phyloP scores from a whole-genome alignment of 495 filamentous ascomycete genomes.

The Terfezia boudieri region DNA sequence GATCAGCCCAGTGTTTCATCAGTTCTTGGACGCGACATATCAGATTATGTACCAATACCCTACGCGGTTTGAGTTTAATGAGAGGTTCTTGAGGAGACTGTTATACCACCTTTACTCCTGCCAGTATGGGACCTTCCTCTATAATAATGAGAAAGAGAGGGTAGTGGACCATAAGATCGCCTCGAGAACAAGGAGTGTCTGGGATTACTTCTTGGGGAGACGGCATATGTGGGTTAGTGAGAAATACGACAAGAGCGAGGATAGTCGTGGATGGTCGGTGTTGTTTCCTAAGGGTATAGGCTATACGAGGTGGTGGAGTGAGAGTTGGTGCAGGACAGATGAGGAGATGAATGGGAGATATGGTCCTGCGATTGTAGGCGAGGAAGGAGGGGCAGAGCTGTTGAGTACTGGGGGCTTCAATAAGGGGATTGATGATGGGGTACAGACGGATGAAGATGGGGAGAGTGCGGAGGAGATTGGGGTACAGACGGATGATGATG shows the following conservation, averaged over 20 bases:
- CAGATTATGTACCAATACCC: conserved; percentile 77
- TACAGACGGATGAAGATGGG: too few species aligned
- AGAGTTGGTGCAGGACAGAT: conserved; percentile 63
- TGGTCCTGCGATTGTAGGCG: background rate
- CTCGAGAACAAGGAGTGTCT: conserved; percentile 67
- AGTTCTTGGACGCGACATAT: conserved; percentile 89
- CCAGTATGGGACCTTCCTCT: conserved; percentile 92
- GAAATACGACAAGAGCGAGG: conserved; percentile 51
- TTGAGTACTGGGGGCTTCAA: background rate
- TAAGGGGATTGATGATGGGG: background rate
- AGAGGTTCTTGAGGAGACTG: conserved; percentile 72
- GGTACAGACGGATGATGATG: too few species aligned
- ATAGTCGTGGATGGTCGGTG: conserved; percentile 61
- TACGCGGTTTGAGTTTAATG: conserved; percentile 88
- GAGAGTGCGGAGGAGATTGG: too few species aligned
- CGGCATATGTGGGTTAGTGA: conserved; percentile 58
- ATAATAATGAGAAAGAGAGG: conserved; percentile 82
- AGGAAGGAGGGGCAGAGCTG: background rate
- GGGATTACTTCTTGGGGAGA: conserved; percentile 79
- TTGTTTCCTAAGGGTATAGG: conserved; percentile 47
- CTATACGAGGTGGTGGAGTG: conserved; percentile 74
- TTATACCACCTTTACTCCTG: conserved; percentile 91
- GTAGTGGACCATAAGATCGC: conserved; percentile 40
- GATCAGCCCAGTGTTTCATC: conserved; percentile 91
- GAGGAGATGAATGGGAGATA: conserved; percentile 66